Conservation (phyloP, 352 stramenopile genomes). For the Phytophthora citrophthora region DNA sequence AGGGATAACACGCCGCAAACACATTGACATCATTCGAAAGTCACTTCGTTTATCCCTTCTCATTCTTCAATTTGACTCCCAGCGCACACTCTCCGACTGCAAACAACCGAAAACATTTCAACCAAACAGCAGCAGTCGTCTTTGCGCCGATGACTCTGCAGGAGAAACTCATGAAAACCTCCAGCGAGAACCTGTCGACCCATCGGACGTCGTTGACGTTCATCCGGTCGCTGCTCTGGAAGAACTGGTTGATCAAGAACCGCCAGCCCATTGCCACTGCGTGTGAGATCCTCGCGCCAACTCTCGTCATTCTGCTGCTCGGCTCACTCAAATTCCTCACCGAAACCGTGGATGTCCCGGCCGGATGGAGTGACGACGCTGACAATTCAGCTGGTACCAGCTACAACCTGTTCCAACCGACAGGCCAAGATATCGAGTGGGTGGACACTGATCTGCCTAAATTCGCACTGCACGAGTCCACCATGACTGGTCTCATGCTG, state of each 20-base stretch:
- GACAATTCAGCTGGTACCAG: constrained; percentile 23
- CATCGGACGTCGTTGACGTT: constrained; percentile 27
- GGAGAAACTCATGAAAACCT: constrained; percentile 12
- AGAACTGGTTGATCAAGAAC: constrained; percentile 72
- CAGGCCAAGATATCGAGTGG: constrained; percentile 39
- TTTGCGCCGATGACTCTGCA: constrained; percentile 8
- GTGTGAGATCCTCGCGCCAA: constrained; percentile 56
- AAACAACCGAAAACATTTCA: not conserved
- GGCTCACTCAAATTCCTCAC: constrained; percentile 53
- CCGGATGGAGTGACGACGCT: constrained; percentile 50
- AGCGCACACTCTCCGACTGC: constrained; percentile 1
- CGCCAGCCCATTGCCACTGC: constrained; percentile 50
- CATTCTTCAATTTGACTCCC: constrained; percentile 12
- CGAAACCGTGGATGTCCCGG: constrained; percentile 47
- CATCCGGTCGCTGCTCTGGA: constrained; percentile 57
- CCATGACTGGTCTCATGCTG: constrained; percentile 60
- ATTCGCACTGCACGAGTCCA: constrained; percentile 56
- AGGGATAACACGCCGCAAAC: no score
- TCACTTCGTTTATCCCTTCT: not conserved
- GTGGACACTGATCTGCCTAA: constrained; percentile 38
- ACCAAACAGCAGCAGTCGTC: not conserved
- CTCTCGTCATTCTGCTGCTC: constrained; percentile 63
- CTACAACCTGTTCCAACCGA: constrained; percentile 62
- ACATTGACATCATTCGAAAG: no score
- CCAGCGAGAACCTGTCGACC: constrained; percentile 1